Evolutionary conservation across 495 filamentous ascomycete species (phyloP).

Genomic region (Xylaria telfairii): DNA sequence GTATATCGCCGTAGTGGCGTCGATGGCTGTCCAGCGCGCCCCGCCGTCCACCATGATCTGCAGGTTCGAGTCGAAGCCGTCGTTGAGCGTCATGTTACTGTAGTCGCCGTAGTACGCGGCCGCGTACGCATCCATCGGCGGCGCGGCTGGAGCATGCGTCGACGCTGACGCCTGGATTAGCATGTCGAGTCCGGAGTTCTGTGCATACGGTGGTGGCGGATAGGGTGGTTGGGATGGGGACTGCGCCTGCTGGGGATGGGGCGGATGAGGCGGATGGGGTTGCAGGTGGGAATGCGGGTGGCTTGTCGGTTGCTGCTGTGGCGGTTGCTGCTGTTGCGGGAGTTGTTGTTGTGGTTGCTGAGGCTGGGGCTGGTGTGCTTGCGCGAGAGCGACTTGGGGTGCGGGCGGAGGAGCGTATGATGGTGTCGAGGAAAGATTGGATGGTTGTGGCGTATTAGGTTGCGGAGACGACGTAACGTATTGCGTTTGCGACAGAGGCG

Average conservation of each 20-base stretch:
- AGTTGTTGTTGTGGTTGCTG: conserved; percentile 21
- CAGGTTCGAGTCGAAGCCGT: conserved; percentile 42
- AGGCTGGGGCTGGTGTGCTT: conserved; percentile 7
- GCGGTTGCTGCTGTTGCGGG: conserved; percentile 20
- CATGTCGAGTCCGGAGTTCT: conserved; percentile 31
- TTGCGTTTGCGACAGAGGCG: conserved; percentile 35
- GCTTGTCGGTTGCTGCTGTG: conserved; percentile 4
- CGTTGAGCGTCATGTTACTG: conserved; percentile 34
- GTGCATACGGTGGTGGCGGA: conserved; percentile 27
- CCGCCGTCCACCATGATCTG: conserved; percentile 41
- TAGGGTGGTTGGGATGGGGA: conserved; percentile 21
- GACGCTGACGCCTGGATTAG: conserved; percentile 33
- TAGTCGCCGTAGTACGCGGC: conserved; percentile 34
- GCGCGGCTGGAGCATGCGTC: conserved; percentile 18
- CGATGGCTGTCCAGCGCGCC: conserved; percentile 32
- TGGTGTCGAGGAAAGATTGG: not conserved
- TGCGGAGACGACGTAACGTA: conserved; percentile 32
- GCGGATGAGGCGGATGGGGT: conserved; percentile 12
- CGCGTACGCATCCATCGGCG: conserved; percentile 30
- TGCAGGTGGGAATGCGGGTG: not conserved
- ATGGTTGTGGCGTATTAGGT: conserved; percentile 6
- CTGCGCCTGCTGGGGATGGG: conserved; percentile 20
- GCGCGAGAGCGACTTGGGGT: conserved; percentile 22
- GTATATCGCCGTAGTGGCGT: conserved; percentile 31
- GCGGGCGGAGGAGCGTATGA: conserved; percentile 14